These are phyloP conservation scores for Chrysoporthe cubensis DNA, from an alignment of 2,329 filamentous ascomycete species.

Conservation along the genomic window DNA sequence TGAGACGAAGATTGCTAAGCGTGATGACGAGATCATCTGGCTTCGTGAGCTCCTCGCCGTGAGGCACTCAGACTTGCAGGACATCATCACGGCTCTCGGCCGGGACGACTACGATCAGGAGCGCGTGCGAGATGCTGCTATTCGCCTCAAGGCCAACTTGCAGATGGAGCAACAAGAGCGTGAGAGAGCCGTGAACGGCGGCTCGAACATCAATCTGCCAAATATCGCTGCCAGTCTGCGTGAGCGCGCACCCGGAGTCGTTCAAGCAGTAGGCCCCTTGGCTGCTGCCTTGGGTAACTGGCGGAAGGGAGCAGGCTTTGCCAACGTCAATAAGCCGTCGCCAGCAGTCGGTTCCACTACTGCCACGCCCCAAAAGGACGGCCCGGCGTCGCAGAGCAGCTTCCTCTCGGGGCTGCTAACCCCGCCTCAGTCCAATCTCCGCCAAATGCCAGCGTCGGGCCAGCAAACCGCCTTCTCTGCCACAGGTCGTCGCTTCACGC, in stretches of 20 bases:
- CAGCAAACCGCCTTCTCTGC: conserved; percentile 63
- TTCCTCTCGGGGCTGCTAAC: conserved; percentile 84
- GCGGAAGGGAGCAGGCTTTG: conserved; percentile 69
- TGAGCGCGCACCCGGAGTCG: conserved; percentile 79
- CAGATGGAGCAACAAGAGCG: conserved; percentile 98
- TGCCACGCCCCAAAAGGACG: conserved; percentile 65
- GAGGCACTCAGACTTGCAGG: conserved; percentile 86
- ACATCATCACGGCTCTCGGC: conserved; percentile 82
- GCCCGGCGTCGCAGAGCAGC: conserved; percentile 54
- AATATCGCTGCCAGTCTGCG: conserved; percentile 78
- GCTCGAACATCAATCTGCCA: conserved; percentile 69
- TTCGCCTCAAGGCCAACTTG: conserved; percentile 88
- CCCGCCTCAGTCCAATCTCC: conserved; percentile 77
- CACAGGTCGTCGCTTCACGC: conserved; percentile 62
- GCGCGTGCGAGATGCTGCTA: conserved; percentile 84
- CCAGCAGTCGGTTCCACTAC: conserved; percentile 39
- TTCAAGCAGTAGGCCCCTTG: conserved; percentile 75
- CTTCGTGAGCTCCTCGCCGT: conserved; percentile 91
- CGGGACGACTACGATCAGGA: conserved; percentile 77
- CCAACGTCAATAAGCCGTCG: conserved; percentile 51
- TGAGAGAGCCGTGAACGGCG: conserved; percentile 77
- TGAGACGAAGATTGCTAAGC: conserved; percentile 81
- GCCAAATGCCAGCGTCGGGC: conserved; percentile 58
- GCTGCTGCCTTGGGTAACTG: conserved; percentile 97
- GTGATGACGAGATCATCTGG: conserved; percentile 93